phyloP scores from a whole-genome alignment of 257 asterid species.

The Galeopsis tetrahit region DNA sequence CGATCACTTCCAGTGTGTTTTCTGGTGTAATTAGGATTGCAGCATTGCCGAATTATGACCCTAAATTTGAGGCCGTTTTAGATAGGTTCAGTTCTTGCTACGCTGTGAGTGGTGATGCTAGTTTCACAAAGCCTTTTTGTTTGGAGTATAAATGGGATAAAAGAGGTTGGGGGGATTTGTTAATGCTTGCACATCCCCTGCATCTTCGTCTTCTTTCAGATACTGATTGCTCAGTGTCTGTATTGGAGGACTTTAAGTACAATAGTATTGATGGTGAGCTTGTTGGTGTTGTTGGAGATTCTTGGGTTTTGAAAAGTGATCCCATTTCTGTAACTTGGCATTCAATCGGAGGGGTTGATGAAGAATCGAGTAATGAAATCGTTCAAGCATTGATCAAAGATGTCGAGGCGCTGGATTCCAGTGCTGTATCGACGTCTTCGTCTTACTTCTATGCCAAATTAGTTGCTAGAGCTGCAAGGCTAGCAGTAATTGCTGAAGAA shows the following conservation, averaged over 20 bases:
- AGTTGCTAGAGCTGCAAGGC: constrained; percentile 95
- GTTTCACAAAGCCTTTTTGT: constrained; percentile 59
- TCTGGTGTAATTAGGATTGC: constrained; percentile 79
- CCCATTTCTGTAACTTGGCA: constrained; percentile 90
- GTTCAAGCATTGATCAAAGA: constrained; percentile 62
- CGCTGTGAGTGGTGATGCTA: constrained; percentile 72
- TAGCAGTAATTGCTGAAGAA: constrained; percentile 93
- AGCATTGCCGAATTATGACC: constrained; percentile 59
- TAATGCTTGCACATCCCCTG: constrained; percentile 97
- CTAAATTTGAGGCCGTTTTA: constrained; percentile 50
- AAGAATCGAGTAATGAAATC: constrained; percentile 58
- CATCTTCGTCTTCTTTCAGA: constrained; percentile 70
- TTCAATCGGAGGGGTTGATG: constrained; percentile 72
- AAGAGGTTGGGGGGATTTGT: constrained; percentile 85
- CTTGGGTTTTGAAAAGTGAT: constrained; percentile 77
- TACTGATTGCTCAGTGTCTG: constrained; percentile 46
- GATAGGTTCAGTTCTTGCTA: constrained; percentile 80
- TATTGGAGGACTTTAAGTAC: constrained; percentile 72
- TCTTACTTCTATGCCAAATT: constrained; percentile 84
- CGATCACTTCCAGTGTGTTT: constrained; percentile 57
- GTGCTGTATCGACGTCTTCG: constrained; percentile 59
- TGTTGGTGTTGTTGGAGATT: constrained; percentile 88
- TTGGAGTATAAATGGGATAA: constrained; percentile 88
- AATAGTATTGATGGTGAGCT: constrained; percentile 86
- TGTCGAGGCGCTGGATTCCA: constrained; percentile 59